Evolutionary conservation across 2,329 filamentous ascomycete genomes (phyloP).

Genomic region (Macrophomina tecta): DNA sequence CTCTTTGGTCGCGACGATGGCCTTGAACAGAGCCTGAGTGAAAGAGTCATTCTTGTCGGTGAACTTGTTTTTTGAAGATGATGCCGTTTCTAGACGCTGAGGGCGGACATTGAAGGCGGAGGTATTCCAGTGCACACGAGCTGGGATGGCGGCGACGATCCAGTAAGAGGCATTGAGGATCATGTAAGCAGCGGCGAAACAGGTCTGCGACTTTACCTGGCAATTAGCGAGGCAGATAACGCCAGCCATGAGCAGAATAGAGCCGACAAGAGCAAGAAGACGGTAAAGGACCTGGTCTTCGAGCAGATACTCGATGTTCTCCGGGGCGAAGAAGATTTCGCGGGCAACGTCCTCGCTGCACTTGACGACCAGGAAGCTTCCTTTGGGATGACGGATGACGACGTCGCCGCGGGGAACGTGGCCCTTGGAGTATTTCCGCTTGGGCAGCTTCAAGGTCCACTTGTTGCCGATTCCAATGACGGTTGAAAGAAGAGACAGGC

Average conservation of each 20-base stretch:
- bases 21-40: conserved; percentile 57
- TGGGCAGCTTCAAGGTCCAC: conserved; percentile 53
- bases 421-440: conserved; percentile 40
- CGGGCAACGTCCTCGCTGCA: conserved; percentile 58
- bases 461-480: conserved; percentile 58
- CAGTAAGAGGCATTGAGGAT: conserved; percentile 58
- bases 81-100: background rate
- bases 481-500: conserved; percentile 56
- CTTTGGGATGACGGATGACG: conserved; percentile 59
- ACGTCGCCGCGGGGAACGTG: conserved; percentile 51
- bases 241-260: conserved; percentile 59
- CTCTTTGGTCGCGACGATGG: conserved; percentile 53
- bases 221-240: conserved; percentile 59
- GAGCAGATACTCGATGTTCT: conserved; percentile 55
- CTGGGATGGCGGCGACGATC: conserved; percentile 57
- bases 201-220: conserved; percentile 54
- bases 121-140: conserved; percentile 56
- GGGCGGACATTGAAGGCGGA: conserved; percentile 48
- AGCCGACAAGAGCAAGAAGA: conserved; percentile 56
- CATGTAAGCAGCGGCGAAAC: conserved; percentile 58
- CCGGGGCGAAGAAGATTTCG: conserved; percentile 59
- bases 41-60: conserved; percentile 42
- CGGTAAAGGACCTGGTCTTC: conserved; percentile 50
- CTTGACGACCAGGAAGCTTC: conserved; percentile 56
- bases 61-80: conserved; percentile 35